These are phyloP conservation scores for Iberis amara DNA, from an alignment of 441 rosid genomes.

Conservation along the genomic window DNA sequence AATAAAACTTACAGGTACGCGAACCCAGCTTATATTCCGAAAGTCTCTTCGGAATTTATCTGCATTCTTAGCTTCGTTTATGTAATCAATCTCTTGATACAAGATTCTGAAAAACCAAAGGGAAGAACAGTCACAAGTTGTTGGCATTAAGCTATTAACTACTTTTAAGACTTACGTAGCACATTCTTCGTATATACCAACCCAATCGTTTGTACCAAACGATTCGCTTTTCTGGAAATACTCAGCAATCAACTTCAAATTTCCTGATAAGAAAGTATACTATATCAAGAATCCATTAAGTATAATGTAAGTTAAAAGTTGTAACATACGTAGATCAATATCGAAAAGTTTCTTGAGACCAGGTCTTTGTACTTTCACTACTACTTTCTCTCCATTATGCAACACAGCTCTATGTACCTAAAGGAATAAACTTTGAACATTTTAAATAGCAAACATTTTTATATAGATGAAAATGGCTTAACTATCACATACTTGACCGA, in stretches of 20 bases:
- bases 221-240: conserved; percentile 86
- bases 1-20: conserved; percentile 72
- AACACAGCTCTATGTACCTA: conserved; percentile 91
- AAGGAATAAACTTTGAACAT: conserved; percentile 20
- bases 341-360: conserved; percentile 91
- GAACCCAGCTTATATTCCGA: conserved; percentile 87
- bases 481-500: conserved; percentile 77
- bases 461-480: conserved; percentile 13
- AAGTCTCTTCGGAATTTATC: conserved; percentile 85
- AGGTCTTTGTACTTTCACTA: conserved; percentile 90
- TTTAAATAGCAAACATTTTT: conserved; percentile 32
- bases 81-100: conserved; percentile 88
- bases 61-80: conserved; percentile 91
- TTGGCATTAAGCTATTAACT: not conserved
- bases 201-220: conserved; percentile 80
- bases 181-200: conserved; percentile 89
- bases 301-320: conserved; percentile 13
- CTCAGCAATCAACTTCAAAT: conserved; percentile 78
- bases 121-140: conserved; percentile 18
- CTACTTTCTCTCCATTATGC: conserved; percentile 84
- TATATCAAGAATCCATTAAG: no score
- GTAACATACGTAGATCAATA: conserved; percentile 64
- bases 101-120: conserved; percentile 57
- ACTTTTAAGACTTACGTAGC: conserved; percentile 50
- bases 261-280: conserved; percentile 40